Evolutionary conservation across 2,329 filamentous ascomycete genomes (phyloP).

Genomic region (Ceratocystis lukuohia): DNA sequence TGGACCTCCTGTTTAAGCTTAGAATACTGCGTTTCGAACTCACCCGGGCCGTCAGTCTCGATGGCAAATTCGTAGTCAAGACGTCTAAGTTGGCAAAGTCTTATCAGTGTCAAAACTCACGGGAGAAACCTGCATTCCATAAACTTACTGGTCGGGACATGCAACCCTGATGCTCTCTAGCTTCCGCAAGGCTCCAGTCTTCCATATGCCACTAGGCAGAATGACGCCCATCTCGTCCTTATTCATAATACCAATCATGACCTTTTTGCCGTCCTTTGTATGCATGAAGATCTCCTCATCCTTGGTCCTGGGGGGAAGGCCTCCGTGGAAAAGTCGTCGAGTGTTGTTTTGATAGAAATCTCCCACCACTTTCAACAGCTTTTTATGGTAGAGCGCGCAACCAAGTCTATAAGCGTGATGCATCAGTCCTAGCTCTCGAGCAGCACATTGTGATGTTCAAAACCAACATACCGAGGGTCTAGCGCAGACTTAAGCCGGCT

Average conservation of each 20-base stretch:
- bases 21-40: background rate
- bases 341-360: background rate
- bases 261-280: background rate
- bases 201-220: background rate
- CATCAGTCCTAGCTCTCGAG: background rate
- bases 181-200: background rate
- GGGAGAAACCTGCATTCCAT: background rate
- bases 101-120: background rate
- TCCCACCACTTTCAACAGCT: background rate
- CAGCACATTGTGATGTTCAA: background rate
- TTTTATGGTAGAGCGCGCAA: background rate
- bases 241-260: background rate
- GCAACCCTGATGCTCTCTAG: constrained; percentile 4
- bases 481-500: background rate
- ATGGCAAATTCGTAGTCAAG: background rate
- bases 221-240: background rate
- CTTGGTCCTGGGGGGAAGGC: background rate
- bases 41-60: background rate
- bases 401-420: background rate
- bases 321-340: background rate
- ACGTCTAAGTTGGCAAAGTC: background rate
- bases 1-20: background rate
- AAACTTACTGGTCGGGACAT: constrained; percentile 6
- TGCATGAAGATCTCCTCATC: constrained; percentile 1
- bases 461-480: background rate